A percentile compares a stretch with the other conserved stretches of the same genome.
phyloP scores from a whole-genome alignment of 2,329 filamentous ascomycete species.

The Diplocarpon mali region DNA sequence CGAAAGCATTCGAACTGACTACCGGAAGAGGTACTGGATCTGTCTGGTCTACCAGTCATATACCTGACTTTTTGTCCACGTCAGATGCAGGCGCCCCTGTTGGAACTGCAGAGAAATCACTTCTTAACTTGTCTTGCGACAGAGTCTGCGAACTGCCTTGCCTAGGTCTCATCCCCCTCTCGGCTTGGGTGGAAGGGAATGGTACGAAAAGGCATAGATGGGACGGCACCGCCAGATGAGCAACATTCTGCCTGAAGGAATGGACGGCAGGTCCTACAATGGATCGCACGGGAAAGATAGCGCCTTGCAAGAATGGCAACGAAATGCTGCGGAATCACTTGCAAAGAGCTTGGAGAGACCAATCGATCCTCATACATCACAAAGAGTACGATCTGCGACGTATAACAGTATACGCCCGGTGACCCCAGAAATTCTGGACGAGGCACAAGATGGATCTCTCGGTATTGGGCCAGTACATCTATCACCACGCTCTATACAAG shows the following conservation, averaged over 20 bases:
- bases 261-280: slow-evolving; percentile 35
- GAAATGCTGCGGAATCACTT: slow-evolving; percentile 22
- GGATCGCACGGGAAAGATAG: slow-evolving; percentile 23
- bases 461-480: slow-evolving; percentile 31
- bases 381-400: slow-evolving; percentile 24
- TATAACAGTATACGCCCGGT: slow-evolving; percentile 49
- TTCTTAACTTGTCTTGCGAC: not conserved
- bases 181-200: slow-evolving; percentile 8
- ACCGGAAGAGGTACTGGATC: not conserved
- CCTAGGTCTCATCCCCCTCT: slow-evolving; percentile 1
- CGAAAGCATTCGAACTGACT: not conserved
- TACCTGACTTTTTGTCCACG: not conserved
- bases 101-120: not conserved
- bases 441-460: slow-evolving; percentile 17
- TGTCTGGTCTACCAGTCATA: slow-evolving; percentile 2
- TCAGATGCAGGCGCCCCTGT: not conserved
- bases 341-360: slow-evolving; percentile 19
- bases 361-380: slow-evolving; percentile 15
- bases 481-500: slow-evolving; percentile 38
- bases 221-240: slow-evolving; percentile 28
- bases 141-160: slow-evolving; percentile 1
- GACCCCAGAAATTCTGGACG: slow-evolving; percentile 45
- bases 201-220: slow-evolving; percentile 21
- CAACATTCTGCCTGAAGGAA: slow-evolving; percentile 33
- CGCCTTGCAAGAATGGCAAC: slow-evolving; percentile 24